A percentile compares a stretch with the other conserved stretches of the same genome.
phyloP scores from a whole-genome alignment of 2,329 filamentous ascomycete species.

The Scleromitrula shiraiana region DNA sequence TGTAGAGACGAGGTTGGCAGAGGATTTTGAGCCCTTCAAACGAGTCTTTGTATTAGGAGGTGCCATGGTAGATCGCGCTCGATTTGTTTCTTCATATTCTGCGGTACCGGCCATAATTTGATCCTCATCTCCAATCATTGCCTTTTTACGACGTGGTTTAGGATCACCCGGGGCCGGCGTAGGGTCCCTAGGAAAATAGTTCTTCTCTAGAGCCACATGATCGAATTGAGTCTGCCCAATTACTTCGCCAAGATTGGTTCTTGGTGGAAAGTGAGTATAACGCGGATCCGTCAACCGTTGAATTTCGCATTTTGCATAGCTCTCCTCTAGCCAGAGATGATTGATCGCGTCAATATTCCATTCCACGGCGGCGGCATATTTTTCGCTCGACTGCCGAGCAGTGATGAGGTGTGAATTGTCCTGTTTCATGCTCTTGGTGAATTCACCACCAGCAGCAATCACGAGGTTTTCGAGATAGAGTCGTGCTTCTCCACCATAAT shows the following conservation, averaged over 20 bases:
- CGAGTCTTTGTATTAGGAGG: not conserved
- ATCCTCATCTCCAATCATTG: slow-evolving; percentile 38
- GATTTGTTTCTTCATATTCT: slow-evolving; percentile 15
- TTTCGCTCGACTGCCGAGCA: slow-evolving; percentile 82
- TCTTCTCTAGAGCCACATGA: slow-evolving; percentile 46
- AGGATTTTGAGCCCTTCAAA: slow-evolving; percentile 5
- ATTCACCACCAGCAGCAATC: slow-evolving; percentile 73
- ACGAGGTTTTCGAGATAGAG: slow-evolving; percentile 91
- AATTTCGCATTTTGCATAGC: slow-evolving; percentile 80
- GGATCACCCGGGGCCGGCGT: slow-evolving; percentile 37
- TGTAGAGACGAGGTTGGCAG: slow-evolving; percentile 38
- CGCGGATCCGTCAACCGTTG: slow-evolving; percentile 64
- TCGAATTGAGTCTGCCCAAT: slow-evolving; percentile 85
- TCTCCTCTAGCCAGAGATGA: slow-evolving; percentile 95
- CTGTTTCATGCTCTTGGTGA: slow-evolving; percentile 89
- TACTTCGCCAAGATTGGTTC: slow-evolving; percentile 88
- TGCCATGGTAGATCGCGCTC: slow-evolving; percentile 13
- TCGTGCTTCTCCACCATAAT: slow-evolving; percentile 90
- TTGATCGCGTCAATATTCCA: slow-evolving; percentile 90
- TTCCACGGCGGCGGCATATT: slow-evolving; percentile 83
- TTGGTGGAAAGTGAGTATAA: slow-evolving; percentile 78
- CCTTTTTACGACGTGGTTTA: slow-evolving; percentile 37
- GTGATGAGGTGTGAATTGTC: slow-evolving; percentile 96
- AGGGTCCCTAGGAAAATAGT: slow-evolving; percentile 50
- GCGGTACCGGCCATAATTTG: slow-evolving; percentile 11